Evolutionary conservation across 805 yeast species (phyloP).

Genomic region (Helenozyma baotianmanensis): DNA sequence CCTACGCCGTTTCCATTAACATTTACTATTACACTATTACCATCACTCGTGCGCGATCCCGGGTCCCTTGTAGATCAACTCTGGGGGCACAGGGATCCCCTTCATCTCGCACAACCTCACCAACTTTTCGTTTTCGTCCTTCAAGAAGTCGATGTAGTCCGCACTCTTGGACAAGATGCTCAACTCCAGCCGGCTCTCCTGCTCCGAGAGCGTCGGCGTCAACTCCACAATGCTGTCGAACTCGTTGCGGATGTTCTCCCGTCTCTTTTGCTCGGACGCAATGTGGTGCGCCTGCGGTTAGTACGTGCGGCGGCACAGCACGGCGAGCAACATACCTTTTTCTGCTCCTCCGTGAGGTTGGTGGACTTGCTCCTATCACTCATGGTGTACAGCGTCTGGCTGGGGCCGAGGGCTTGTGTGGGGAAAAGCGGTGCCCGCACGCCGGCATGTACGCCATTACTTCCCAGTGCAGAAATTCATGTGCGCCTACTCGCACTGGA

Average conservation of each 20-base stretch:
- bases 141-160: constrained; percentile 48
- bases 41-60: constrained; percentile 10
- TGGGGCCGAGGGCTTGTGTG: too few species aligned
- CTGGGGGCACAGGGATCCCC: constrained; percentile 41
- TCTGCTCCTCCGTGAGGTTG: constrained; percentile 16
- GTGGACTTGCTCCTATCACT: not conserved
- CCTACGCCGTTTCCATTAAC: too few species aligned
- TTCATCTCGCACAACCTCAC: constrained; percentile 35
- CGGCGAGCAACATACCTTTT: constrained; percentile 11
- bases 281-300: constrained; percentile 62
- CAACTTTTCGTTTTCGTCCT: constrained; percentile 46
- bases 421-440: too few species aligned
- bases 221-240: constrained; percentile 70
- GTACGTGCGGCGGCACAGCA: not conserved
- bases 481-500: constrained; percentile 3
- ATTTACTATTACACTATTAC: too few species aligned
- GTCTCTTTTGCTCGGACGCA: constrained; percentile 79
- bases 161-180: constrained; percentile 64
- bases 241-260: constrained; percentile 79
- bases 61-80: constrained; percentile 26
- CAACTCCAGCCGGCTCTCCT: constrained; percentile 77
- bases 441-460: too few species aligned
- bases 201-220: constrained; percentile 67
- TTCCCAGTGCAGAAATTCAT: too few species aligned
- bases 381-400: too few species aligned